Base-by-base conservation (phyloP, 2,329 filamentous ascomycete genomes). In the Diaporthe caulivora region DNA sequence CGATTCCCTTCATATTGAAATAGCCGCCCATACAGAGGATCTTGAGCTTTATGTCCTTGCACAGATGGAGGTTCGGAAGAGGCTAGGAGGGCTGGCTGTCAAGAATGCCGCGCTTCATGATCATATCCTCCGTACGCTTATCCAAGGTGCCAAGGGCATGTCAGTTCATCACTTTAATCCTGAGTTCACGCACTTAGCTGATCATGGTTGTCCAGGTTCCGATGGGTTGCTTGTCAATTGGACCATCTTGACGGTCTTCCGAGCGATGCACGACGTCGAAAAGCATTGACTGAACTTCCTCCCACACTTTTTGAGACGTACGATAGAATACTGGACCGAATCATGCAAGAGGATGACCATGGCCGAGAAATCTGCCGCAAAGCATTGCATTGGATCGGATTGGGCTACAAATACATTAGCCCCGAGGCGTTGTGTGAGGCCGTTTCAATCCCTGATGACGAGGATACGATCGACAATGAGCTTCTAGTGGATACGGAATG, bases 161-260 rank as follows among this genome's bases (percentile, higher is more conserved):
- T 60, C 0, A 60, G 37, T 60, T n/a, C n/a, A n/a, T n/a, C n/a
- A 0, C 1, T 29, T 21, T 7, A 7, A 55, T 7, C 0, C 26
- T 1, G 7, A 26, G 0, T 26, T 0, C 21, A 10, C 49, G 4
- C 24, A n/a, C n/a, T n/a, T n/a, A n/a, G n/a, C n/a, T n/a, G n/a
- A n/a, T n/a, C n/a, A n/a, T n/a, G n/a, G n/a, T n/a, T n/a, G n/a
- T n/a, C n/a, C n/a, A 60, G 37, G 37, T 60, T 60, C 2, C n/a
- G 55, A 1, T 60, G 55, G 55, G 55, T 40, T 11, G 34, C 34
- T 10, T 60, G 34, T 24, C 55, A 60, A 13, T 11, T 60, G 11
- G 55, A 60, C 37, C 10, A 60, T 11, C 34, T 60, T 26, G 55
- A 60, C 13, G 7, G 55, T 24, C 55, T 60, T 26, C 37, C 55